Evolutionary conservation across 176 grass and related monocot genomes (phyloP).

Genomic region (Eleusine coracana): DNA sequence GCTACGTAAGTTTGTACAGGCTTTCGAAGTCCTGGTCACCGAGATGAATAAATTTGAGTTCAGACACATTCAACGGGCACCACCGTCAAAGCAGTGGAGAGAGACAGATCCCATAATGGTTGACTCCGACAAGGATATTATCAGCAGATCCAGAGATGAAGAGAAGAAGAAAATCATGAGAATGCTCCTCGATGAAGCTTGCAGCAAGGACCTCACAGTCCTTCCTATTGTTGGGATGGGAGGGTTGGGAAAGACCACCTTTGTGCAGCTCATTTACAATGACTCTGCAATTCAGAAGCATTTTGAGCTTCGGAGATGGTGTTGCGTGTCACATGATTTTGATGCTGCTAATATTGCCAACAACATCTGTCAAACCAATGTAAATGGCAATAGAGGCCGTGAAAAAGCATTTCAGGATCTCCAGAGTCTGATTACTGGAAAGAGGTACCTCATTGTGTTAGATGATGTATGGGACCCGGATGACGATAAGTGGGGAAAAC

Average conservation of each 20-base stretch:
- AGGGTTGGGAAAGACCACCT: slow-evolving; percentile 49
- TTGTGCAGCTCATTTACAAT: slow-evolving; percentile 46
- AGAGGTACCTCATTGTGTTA: slow-evolving; percentile 37
- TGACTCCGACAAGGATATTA: slow-evolving; percentile 14
- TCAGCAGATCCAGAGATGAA: slow-evolving; percentile 30
- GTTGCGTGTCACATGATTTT: slow-evolving; percentile 47
- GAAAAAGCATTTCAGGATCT: background rate
- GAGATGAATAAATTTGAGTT: slow-evolving; percentile 20
- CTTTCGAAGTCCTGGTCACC: background rate
- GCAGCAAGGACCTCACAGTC: background rate
- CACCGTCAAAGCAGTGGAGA: background rate
- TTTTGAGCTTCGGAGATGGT: slow-evolving; percentile 38
- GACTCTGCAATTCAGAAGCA: slow-evolving; percentile 23
- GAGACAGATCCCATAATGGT: slow-evolving; percentile 12
- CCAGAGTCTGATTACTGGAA: background rate
- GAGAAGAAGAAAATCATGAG: slow-evolving; percentile 37
- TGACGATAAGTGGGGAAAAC: slow-evolving; percentile 14
- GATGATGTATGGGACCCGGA: slow-evolving; percentile 56
- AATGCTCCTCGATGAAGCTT: background rate
- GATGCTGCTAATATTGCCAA: slow-evolving; percentile 14
- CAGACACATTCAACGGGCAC: background rate
- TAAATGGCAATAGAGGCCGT: background rate
- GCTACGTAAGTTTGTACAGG: slow-evolving; percentile 21
- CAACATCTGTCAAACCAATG: background rate
- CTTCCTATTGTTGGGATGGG: slow-evolving; percentile 54